These are phyloP conservation scores for Sporothrix variecibatus DNA, from an alignment of 2,329 filamentous ascomycete species.

Conservation along the genomic window DNA sequence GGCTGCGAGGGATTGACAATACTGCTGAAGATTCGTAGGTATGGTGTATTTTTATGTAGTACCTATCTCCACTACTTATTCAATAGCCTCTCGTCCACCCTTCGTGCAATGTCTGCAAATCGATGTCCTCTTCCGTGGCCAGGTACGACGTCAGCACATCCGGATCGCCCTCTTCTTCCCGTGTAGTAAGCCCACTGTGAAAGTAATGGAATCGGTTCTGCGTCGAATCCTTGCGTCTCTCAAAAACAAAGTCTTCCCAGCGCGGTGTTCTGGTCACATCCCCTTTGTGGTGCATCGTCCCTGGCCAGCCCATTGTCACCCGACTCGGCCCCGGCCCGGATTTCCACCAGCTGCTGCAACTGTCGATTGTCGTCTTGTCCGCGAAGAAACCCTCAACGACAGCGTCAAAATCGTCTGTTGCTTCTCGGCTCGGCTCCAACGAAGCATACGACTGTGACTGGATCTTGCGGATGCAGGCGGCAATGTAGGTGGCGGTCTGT, in stretches of 20 bases:
- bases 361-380: constrained; percentile 25
- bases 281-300: constrained; percentile 26
- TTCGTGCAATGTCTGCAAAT: constrained; percentile 19
- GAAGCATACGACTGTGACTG: constrained; percentile 26
- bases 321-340: constrained; percentile 17
- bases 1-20: neutral
- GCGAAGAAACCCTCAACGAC: constrained; percentile 27
- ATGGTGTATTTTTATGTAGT: too few species aligned
- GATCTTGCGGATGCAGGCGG: constrained; percentile 32
- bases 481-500: constrained; percentile 28
- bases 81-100: constrained; percentile 23
- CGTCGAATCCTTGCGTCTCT: neutral
- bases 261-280: constrained; percentile 14
- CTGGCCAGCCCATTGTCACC: constrained; percentile 29
- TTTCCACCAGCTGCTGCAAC: constrained; percentile 32
- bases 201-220: constrained; percentile 27
- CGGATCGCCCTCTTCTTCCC: constrained; percentile 13
- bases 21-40: too few species aligned
- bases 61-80: neutral
- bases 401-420: constrained; percentile 31
- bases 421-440: constrained; percentile 27
- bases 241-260: constrained; percentile 30
- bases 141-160: constrained; percentile 11
- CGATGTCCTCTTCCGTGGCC: neutral
- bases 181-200: constrained; percentile 20